Conservation (phyloP, 495 filamentous ascomycete genomes). For the Margaritispora aquatica region DNA sequence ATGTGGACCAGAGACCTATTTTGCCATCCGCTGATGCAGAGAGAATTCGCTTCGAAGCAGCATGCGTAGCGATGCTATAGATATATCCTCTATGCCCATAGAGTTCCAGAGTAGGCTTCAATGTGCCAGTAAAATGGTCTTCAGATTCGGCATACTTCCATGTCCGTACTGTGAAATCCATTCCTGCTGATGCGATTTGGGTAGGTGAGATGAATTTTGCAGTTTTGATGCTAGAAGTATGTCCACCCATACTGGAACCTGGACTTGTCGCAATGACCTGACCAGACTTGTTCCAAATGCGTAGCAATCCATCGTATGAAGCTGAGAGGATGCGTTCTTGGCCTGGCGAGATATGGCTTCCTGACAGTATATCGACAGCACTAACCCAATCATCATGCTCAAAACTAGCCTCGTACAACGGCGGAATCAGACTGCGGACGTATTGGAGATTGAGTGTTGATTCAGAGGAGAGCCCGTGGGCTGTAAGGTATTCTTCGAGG, state of each 20-base stretch:
- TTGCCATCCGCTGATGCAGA: slow-evolving; percentile 75
- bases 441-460: slow-evolving; percentile 85
- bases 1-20: slow-evolving; percentile 79
- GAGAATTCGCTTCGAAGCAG: slow-evolving; percentile 66
- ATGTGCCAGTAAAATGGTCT: slow-evolving; percentile 49
- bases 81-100: slow-evolving; percentile 76
- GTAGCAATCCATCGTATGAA: slow-evolving; percentile 80
- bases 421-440: slow-evolving; percentile 83
- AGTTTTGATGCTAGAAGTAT: slow-evolving; percentile 68
- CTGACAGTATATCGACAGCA: slow-evolving; percentile 78
- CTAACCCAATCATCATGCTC: slow-evolving; percentile 97
- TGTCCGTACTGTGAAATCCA: slow-evolving; percentile 76
- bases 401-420: slow-evolving; percentile 77
- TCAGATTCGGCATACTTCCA: slow-evolving; percentile 76
- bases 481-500: slow-evolving; percentile 80
- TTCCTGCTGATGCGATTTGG: slow-evolving; percentile 69
- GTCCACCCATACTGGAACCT: slow-evolving; percentile 56
- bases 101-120: slow-evolving; percentile 74
- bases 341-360: slow-evolving; percentile 34
- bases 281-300: slow-evolving; percentile 84
- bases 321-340: slow-evolving; percentile 76
- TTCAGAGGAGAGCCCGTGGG: slow-evolving; percentile 83
- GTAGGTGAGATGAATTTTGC: slow-evolving; percentile 72
- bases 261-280: slow-evolving; percentile 67
- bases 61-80: slow-evolving; percentile 72